Base-by-base conservation (phyloP, 2,329 filamentous ascomycete species). In the Fusarium denticulatum region DNA sequence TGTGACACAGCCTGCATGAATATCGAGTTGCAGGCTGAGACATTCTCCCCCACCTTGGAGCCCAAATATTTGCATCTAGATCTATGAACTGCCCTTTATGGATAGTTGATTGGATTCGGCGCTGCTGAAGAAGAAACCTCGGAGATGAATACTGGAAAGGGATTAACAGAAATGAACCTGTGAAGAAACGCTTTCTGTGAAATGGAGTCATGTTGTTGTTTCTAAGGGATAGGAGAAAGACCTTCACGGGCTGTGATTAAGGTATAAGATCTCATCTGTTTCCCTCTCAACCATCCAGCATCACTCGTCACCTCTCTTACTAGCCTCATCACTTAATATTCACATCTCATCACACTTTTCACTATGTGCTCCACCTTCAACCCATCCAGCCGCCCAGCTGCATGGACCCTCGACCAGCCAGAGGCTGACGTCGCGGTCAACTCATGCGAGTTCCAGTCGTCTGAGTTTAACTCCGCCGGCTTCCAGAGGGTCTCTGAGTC, bases 341-440 rank as follows among this genome's bases (percentile, higher is more conserved):
- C 6, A 37, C 18, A 20, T 37, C 36, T 37, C 1, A 37, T 37
- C 18, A 37, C 36, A 37, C 0, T 0, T 37, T 7, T 12, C 12
- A 37, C 26, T 18, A 60, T 60, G 43, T 40, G 22, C 16, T 40
- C 57, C 12, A 52, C 58, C 40, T 37, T 49, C 40, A 58, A 39
- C 16, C 26, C 37, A 8, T 56, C 65, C 40, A 49, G 46, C 40
- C 56, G 60, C 8, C 56, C 60, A 11, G 50, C 65, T 37, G 49
- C 69, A 16, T 73, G 71, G 65, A 73, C 47, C 5, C 58, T 73
- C 14, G 69, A 72, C 11, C 65, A 60, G 6, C 15, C 13, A 7
- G 43, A 63, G 18, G 30, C 32, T 5, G 46, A 66, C 6, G 34
- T 55, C 4, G n/a, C 16, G 6, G 15, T 50, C 7, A 52, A 42